Conservation (phyloP, 2,329 filamentous ascomycete genomes). For the Fusarium hainanense region DNA sequence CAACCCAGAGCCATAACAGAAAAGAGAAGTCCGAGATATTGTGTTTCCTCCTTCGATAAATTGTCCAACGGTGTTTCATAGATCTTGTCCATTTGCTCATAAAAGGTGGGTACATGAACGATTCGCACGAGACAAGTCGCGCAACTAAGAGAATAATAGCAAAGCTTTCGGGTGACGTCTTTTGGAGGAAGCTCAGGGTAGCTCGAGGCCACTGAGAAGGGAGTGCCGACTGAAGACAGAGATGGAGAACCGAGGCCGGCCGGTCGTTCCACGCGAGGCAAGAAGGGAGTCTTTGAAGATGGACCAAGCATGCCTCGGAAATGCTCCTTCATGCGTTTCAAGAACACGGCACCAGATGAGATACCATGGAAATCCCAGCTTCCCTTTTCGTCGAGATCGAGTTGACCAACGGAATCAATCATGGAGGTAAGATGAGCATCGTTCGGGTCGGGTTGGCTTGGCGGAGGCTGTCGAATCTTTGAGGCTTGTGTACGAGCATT, state of each 20-base stretch:
- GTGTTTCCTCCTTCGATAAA: slow-evolving; percentile 72
- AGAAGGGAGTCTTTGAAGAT: slow-evolving; percentile 68
- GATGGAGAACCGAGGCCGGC: slow-evolving; percentile 76
- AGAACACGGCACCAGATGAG: slow-evolving; percentile 90
- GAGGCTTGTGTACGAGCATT: slow-evolving; percentile 60
- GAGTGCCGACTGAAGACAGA: slow-evolving; percentile 70
- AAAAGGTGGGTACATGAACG: slow-evolving; percentile 85
- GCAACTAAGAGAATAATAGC: slow-evolving; percentile 66
- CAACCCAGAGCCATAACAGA: slow-evolving; percentile 77
- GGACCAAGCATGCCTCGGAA: slow-evolving; percentile 81
- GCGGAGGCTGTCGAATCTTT: slow-evolving; percentile 50
- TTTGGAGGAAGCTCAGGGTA: slow-evolving; percentile 76
- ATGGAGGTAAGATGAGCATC: slow-evolving; percentile 89
- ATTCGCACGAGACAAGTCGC: slow-evolving; percentile 73
- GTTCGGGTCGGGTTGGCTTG: slow-evolving; percentile 57
- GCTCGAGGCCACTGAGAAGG: slow-evolving; percentile 63
- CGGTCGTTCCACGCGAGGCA: slow-evolving; percentile 62
- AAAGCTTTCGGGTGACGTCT: slow-evolving; percentile 64
- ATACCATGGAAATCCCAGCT: slow-evolving; percentile 96
- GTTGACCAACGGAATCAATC: slow-evolving; percentile 90
- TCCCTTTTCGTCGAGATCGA: slow-evolving; percentile 91
- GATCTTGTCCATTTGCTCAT: slow-evolving; percentile 78
- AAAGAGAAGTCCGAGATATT: slow-evolving; percentile 77
- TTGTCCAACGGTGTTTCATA: slow-evolving; percentile 76
- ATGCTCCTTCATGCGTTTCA: slow-evolving; percentile 87